Percentiles rank a stretch among this genome's conserved stretches.
Conservation (phyloP, 179 eudicot genomes). For the Drosera spatulata region DNA sequence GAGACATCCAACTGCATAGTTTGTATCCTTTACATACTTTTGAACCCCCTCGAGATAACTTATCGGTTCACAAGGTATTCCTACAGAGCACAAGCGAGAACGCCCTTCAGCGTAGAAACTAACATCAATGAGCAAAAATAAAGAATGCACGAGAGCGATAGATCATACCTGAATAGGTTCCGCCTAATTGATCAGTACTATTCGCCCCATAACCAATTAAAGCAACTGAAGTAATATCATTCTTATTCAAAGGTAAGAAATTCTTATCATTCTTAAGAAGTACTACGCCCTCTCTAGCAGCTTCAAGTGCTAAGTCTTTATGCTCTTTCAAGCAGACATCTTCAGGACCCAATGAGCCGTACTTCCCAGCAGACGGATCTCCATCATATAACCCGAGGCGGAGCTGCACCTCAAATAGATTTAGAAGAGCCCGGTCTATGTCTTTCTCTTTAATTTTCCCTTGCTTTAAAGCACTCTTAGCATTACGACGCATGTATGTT, state of each 20-base stretch:
- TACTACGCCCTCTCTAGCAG: constrained; percentile 83
- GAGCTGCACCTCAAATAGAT: constrained; percentile 62
- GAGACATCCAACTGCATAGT: constrained; percentile 50
- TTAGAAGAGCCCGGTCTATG: constrained; percentile 63
- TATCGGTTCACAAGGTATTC: constrained; percentile 56
- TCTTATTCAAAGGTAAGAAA: constrained; percentile 54
- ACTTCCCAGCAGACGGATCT: constrained; percentile 39
- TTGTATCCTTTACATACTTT: constrained; percentile 33
- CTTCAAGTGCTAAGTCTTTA: constrained; percentile 71
- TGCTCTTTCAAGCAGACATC: constrained; percentile 73
- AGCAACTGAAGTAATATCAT: constrained; percentile 46
- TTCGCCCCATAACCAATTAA: constrained; percentile 83
- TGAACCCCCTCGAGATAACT: constrained; percentile 50
- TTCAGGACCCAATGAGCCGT: constrained; percentile 45
- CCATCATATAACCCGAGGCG: constrained; percentile 83
- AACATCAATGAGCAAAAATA: too few relatives aligned
- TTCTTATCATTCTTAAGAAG: constrained; percentile 72
- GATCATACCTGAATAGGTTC: constrained; percentile 72
- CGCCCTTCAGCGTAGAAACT: background rate
- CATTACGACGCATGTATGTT: constrained; percentile 55
- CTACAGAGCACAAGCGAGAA: constrained; percentile 18
- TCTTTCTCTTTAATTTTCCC: constrained; percentile 67
- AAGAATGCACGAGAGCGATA: too few relatives aligned
- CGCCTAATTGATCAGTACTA: constrained; percentile 43
- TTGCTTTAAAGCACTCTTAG: constrained; percentile 48